Base-by-base conservation (phyloP, 805 yeast species). In the Metschnikowia bowlesiae region DNA sequence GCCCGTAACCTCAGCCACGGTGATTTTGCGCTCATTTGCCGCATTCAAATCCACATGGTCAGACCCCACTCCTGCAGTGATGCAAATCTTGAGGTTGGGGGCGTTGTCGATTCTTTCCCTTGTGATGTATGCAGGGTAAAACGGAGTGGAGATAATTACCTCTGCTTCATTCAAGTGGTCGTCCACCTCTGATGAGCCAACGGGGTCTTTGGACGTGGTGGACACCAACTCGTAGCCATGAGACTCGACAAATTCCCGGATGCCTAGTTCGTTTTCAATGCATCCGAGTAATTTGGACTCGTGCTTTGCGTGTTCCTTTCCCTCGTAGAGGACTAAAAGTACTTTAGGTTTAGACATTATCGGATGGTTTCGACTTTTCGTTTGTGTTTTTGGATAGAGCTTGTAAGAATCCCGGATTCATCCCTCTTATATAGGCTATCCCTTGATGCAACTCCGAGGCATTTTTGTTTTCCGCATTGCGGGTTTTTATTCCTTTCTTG, bases 21-120 rank as follows among this genome's bases (percentile, higher is more conserved):
- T 76, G 61, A 87, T 80, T 54, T 80, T 78, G 52, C 73, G 71
- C 56, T 79, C 82, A 58, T 82, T 80, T 56, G 88, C 83, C 59
- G 86, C 86, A 57, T 77, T 77, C 60, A 87, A 75, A 62, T 86
- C 92, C 54, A 86, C 75, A 68, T 87, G 94, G 65, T 87, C 94
- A 18, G 89, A 83, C 10, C 95, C 95, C 52, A 87, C 90, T 59
- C 94, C 95, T 8, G 95, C 95, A 44, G 91, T 87, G 58, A 85
- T 75, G 53, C 83, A 73, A 46, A 84, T 63, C 72, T 85, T 85
- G 68, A 87, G 76, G 47, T 84, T 85, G 65, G 83, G 82, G 33
- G 92, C 91, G 62, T 79, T 78, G 45, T 72, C 81, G 55, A 87
- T 76, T 61, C 92, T 77, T 59, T 82, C 85, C 52, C 75, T 74